These are phyloP conservation scores for Hemileia vastatrix DNA, from an alignment of 1,284 basidiomycete species.

Conservation along the genomic window DNA sequence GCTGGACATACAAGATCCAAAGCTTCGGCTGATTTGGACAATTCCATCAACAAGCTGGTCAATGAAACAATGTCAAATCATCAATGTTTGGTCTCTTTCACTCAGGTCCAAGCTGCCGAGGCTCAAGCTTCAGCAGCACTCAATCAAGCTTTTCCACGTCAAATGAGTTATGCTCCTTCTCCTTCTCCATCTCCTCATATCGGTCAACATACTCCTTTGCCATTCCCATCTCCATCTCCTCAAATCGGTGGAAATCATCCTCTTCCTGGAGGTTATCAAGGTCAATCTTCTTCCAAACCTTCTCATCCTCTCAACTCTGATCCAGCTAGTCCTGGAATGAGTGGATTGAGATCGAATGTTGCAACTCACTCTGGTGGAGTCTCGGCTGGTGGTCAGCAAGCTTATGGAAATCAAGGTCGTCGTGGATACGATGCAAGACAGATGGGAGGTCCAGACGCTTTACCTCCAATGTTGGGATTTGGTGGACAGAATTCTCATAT, in stretches of 20 bases:
- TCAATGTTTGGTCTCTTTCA: too few relatives aligned
- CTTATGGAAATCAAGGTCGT: background rate
- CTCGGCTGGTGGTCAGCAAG: background rate
- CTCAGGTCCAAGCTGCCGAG: too few relatives aligned
- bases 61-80: too few relatives aligned
- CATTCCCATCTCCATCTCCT: background rate
- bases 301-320: background rate
- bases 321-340: background rate
- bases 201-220: background rate
- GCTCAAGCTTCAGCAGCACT: too few relatives aligned
- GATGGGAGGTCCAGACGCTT: background rate
- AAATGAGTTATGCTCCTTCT: slow-evolving; percentile 14
- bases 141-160: slow-evolving; percentile 15
- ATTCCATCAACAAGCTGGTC: too few relatives aligned
- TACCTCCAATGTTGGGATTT: background rate
- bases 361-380: background rate
- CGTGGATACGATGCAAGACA: background rate
- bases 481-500: background rate
- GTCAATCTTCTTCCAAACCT: background rate
- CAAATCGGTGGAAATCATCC: background rate
- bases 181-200: background rate
- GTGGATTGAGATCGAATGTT: background rate
- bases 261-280: background rate
- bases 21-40: too few relatives aligned
- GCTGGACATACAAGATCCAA: too few relatives aligned